Evolutionary conservation across 495 filamentous ascomycete species (phyloP).

Genomic region (Monascus purpureus): DNA sequence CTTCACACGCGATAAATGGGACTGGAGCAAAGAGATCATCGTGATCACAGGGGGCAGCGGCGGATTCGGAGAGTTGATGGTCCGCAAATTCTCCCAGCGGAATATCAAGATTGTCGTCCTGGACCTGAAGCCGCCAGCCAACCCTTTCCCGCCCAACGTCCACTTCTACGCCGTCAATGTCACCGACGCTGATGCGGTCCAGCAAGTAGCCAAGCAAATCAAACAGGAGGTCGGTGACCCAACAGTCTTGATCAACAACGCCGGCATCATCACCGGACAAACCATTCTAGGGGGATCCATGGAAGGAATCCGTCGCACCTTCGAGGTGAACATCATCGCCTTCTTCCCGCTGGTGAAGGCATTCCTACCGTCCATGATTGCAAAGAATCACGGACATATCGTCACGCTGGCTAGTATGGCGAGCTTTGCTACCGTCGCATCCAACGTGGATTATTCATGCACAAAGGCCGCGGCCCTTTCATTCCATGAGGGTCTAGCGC

Average conservation of each 20-base stretch:
- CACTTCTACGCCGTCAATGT: slow-evolving; percentile 54
- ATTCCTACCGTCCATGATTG: slow-evolving; percentile 54
- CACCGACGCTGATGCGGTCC: slow-evolving; percentile 35
- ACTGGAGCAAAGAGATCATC: slow-evolving; percentile 57
- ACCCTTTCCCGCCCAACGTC: slow-evolving; percentile 36
- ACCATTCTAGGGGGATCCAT: slow-evolving; percentile 44
- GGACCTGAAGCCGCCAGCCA: slow-evolving; percentile 51
- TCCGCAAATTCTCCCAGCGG: slow-evolving; percentile 41
- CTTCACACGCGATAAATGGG: slow-evolving; percentile 42
- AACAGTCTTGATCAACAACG: slow-evolving; percentile 65
- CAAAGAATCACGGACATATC: slow-evolving; percentile 55
- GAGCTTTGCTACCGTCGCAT: slow-evolving; percentile 42
- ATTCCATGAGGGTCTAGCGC: slow-evolving; percentile 56
- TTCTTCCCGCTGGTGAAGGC: slow-evolving; percentile 52
- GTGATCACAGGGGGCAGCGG: slow-evolving; percentile 58
- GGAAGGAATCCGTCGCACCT: slow-evolving; percentile 44
- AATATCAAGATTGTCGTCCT: slow-evolving; percentile 52
- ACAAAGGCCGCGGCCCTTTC: slow-evolving; percentile 51
- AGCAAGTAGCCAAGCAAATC: slow-evolving; percentile 32
- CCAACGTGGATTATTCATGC: slow-evolving; percentile 55
- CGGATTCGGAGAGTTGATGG: slow-evolving; percentile 52
- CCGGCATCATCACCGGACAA: slow-evolving; percentile 47
- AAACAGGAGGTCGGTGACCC: slow-evolving; percentile 44
- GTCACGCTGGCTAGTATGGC: slow-evolving; percentile 58
- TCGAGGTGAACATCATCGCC: slow-evolving; percentile 56